A percentile compares a stretch with the other conserved stretches of the same genome.
Conservation (phyloP, 2,329 filamentous ascomycete species). For the Rhytidhysteron rufulum region DNA sequence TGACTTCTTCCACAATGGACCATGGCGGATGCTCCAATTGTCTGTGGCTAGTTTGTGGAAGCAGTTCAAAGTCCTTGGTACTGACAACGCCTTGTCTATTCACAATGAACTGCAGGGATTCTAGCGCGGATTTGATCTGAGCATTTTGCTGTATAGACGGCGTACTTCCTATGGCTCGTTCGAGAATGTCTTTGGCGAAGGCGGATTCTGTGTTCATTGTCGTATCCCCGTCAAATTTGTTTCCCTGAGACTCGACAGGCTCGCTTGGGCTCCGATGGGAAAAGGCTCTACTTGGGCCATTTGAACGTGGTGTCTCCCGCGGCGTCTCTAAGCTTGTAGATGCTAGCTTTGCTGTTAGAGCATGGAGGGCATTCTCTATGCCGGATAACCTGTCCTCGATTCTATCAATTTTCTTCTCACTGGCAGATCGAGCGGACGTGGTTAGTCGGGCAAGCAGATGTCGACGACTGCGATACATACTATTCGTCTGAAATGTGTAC, state of each 20-base stretch:
- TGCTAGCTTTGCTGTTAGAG: constrained; percentile 27
- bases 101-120: constrained; percentile 30
- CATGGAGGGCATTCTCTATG: constrained; percentile 44
- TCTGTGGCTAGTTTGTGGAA: constrained; percentile 21
- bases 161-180: constrained; percentile 35
- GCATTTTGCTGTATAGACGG: constrained; percentile 31
- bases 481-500: constrained; percentile 37
- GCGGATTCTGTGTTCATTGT: constrained; percentile 47
- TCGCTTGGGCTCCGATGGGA: constrained; percentile 10
- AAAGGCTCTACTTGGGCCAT: not conserved
- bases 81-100: constrained; percentile 18
- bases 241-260: constrained; percentile 14
- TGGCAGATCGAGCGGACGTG: constrained; percentile 12
- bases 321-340: constrained; percentile 18
- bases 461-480: constrained; percentile 15
- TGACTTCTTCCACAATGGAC: constrained; percentile 18
- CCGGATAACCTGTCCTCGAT: constrained; percentile 48
- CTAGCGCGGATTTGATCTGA: constrained; percentile 29
- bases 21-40: constrained; percentile 31
- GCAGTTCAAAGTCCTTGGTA: constrained; percentile 6
- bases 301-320: not conserved
- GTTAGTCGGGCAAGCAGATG: not conserved
- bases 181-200: constrained; percentile 43
- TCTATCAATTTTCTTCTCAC: constrained; percentile 52
- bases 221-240: constrained; percentile 47